Percentiles rank a stretch among this genome's conserved stretches.
Evolutionary conservation across 2,329 filamentous ascomycete genomes (phyloP).

Genomic region (Dothideomycetes sp.): DNA sequence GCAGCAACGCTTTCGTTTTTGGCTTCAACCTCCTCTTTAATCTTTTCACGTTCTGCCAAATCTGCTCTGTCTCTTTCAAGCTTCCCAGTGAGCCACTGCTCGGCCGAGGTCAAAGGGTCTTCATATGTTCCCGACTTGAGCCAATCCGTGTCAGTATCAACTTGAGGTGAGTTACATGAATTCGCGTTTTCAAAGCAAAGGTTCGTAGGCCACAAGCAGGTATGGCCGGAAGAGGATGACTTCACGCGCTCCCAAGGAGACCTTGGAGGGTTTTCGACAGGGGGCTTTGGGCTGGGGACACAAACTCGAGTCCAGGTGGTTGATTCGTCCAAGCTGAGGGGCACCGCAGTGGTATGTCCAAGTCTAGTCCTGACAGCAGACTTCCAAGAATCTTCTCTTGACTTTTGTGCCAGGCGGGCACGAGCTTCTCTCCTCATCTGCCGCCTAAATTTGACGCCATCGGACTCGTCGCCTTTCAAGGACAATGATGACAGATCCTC

Average conservation of each 20-base stretch:
- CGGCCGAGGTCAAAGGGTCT: conserved; percentile 6
- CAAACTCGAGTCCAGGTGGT: neutral
- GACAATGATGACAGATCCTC: neutral
- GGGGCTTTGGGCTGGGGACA: neutral
- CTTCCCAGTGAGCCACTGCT: conserved; percentile 8
- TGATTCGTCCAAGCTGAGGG: neutral
- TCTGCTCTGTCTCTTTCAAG: conserved; percentile 17
- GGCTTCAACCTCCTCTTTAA: conserved; percentile 29
- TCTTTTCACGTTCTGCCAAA: conserved; percentile 31
- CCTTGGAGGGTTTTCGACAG: neutral
- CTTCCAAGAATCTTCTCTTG: conserved; percentile 6
- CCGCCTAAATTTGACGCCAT: neutral
- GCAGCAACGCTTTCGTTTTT: neutral
- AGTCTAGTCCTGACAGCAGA: neutral
- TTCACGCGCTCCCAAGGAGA: neutral
- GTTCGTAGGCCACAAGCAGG: conserved; percentile 3
- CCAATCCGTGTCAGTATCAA: conserved; percentile 1
- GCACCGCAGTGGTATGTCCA: neutral
- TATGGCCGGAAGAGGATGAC: neutral
- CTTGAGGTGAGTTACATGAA: neutral
- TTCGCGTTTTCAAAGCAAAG: conserved; percentile 2
- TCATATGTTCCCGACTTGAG: conserved; percentile 6
- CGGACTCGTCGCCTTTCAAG: neutral
- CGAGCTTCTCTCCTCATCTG: conserved; percentile 6
- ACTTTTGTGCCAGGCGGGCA: conserved; percentile 2